Conservation (phyloP, 352 stramenopile genomes). For the Pythium grandisporangium region DNA sequence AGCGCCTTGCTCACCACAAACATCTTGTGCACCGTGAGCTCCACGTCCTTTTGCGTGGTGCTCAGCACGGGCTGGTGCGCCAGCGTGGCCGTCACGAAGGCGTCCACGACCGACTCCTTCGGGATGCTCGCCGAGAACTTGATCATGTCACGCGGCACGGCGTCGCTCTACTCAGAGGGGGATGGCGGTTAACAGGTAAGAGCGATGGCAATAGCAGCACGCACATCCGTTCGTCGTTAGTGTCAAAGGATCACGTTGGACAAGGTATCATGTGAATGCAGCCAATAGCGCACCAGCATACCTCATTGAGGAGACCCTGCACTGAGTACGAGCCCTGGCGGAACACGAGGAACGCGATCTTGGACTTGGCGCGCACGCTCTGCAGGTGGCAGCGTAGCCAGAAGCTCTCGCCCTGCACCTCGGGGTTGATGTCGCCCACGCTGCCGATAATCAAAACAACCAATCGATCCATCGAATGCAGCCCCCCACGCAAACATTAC, state of each 20-base stretch:
- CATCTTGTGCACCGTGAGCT: conserved; percentile 92
- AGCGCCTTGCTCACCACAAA: conserved; percentile 94
- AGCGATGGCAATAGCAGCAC: no score
- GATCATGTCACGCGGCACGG: conserved; percentile 93
- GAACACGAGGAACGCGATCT: conserved; percentile 96
- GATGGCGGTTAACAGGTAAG: no score
- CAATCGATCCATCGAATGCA: conserved; percentile 31
- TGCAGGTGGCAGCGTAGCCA: conserved; percentile 95
- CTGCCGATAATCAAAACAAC: conserved; percentile 27
- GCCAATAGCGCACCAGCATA: no score
- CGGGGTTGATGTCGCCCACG: conserved; percentile 62
- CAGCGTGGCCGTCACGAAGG: conserved; percentile 88
- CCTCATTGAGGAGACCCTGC: conserved; percentile 84
- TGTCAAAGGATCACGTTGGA: no score
- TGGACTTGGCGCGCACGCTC: conserved; percentile 90
- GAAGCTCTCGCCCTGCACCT: conserved; percentile 82
- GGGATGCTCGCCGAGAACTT: conserved; percentile 93
- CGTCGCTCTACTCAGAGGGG: conserved; percentile 54
- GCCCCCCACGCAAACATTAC: no score
- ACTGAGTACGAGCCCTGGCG: conserved; percentile 95
- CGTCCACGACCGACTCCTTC: conserved; percentile 96
- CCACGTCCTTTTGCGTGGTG: conserved; percentile 92
- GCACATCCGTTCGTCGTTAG: no score
- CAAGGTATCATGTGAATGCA: no score
- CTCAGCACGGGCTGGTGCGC: conserved; percentile 86